Evolutionary conservation across 225 moss, liverwort and hornwort species (phyloP).

Genomic region (Asterella californica): DNA sequence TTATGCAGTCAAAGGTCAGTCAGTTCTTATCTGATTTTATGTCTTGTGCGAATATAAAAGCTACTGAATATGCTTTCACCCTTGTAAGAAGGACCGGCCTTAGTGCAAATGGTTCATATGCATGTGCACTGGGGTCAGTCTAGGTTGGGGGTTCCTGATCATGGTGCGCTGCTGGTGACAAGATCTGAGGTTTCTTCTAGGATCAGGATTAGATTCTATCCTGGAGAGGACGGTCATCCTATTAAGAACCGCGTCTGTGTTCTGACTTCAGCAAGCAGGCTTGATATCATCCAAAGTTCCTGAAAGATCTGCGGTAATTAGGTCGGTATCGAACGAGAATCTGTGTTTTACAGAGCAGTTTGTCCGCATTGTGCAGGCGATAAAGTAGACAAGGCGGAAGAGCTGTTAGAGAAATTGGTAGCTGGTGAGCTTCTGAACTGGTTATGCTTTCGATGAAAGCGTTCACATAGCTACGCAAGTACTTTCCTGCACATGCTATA

Average conservation of each 20-base stretch:
- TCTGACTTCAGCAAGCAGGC: neutral
- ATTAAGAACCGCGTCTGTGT: neutral
- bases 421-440: conserved; percentile 42
- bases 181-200: neutral
- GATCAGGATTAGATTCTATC: neutral
- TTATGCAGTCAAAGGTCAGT: conserved; percentile 68
- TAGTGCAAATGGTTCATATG: neutral
- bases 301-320: neutral
- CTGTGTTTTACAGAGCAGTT: neutral
- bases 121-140: neutral
- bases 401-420: conserved; percentile 68
- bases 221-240: neutral
- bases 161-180: neutral
- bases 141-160: neutral
- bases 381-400: conserved; percentile 59
- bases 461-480: neutral
- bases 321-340: neutral
- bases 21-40: too few species aligned
- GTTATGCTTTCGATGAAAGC: neutral
- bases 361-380: conserved; percentile 52
- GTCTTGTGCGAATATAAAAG: too few species aligned
- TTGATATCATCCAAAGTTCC: neutral
- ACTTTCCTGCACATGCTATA: neutral
- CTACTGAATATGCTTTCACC: neutral
- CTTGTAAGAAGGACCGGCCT: neutral